A percentile compares a stretch with the other conserved stretches of the same genome.
These are phyloP conservation scores for Spathaspora girioi DNA, from an alignment of 805 yeast genomes.

Conservation along the genomic window DNA sequence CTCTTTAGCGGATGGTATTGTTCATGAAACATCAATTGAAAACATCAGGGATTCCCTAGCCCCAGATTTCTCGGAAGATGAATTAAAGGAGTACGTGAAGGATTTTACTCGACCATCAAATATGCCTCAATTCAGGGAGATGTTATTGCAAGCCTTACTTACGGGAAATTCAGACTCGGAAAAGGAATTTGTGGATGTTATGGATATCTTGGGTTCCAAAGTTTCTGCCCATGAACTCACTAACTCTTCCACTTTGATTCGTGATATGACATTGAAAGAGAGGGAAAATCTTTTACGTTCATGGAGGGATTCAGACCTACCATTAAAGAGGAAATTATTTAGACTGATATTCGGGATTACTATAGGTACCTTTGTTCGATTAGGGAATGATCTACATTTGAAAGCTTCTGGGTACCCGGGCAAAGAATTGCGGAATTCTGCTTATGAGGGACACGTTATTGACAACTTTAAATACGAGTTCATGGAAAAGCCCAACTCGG, in stretches of 20 bases:
- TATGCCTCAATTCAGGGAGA: constrained; percentile 22
- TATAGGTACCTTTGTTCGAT: too few species aligned
- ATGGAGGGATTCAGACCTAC: constrained; percentile 42
- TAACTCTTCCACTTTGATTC: constrained; percentile 25
- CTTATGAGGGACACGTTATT: too few species aligned
- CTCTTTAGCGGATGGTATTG: constrained; percentile 31
- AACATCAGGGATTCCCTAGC: constrained; percentile 22
- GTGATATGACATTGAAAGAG: constrained; percentile 33
- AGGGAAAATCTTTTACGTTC: constrained; percentile 26
- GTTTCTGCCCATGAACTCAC: constrained; percentile 30
- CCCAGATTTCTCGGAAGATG: constrained; percentile 19
- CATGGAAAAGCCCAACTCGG: too few species aligned
- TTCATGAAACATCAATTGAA: constrained; percentile 29
- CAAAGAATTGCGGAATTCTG: too few species aligned
- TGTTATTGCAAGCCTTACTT: constrained; percentile 11
- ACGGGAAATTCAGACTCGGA: constrained; percentile 13
- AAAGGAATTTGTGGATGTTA: constrained; percentile 19
- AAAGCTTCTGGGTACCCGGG: too few species aligned
- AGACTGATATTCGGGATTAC: too few species aligned
- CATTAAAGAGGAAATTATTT: constrained; percentile 31
- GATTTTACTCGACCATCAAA: constrained; percentile 20
- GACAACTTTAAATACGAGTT: too few species aligned
- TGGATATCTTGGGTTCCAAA: constrained; percentile 25
- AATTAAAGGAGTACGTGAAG: too few species aligned
- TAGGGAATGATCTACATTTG: too few species aligned